These are phyloP conservation scores for Trifolium dubium DNA, from an alignment of 306 rosid genomes.

Conservation along the genomic window DNA sequence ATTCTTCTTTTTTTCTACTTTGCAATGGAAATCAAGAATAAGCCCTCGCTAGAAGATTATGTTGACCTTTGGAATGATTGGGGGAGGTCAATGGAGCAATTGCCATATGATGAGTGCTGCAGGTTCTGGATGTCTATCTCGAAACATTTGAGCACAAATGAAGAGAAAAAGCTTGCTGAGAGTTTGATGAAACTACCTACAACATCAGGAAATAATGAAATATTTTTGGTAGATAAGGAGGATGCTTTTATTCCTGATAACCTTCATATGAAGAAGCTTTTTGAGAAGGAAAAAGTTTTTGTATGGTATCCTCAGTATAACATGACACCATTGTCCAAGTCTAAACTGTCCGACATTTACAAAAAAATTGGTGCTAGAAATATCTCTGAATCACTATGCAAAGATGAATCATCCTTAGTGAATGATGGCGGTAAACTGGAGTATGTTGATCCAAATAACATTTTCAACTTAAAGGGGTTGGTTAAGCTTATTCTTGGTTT, in stretches of 20 bases:
- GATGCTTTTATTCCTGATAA: conserved; percentile 73
- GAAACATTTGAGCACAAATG: conserved; percentile 42
- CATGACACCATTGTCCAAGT: conserved; percentile 43
- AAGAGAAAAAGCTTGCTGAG: conserved; percentile 45
- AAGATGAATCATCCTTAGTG: conserved; percentile 41
- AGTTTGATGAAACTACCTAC: conserved; percentile 64
- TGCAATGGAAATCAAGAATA: conserved; percentile 50
- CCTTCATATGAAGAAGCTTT: conserved; percentile 68
- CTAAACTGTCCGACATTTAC: conserved; percentile 55
- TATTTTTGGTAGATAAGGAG: conserved; percentile 51
- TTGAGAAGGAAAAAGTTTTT: conserved; percentile 53
- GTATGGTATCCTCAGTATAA: conserved; percentile 73
- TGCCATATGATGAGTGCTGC: conserved; percentile 57
- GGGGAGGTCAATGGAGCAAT: conserved; percentile 51
- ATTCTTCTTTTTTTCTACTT: conserved; percentile 55
- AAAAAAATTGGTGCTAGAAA: conserved; percentile 47
- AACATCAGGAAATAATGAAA: conserved; percentile 44
- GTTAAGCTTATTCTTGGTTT: conserved; percentile 70
- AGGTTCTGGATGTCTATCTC: conserved; percentile 71
- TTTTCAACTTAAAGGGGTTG: conserved; percentile 50
- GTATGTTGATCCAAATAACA: conserved; percentile 39
- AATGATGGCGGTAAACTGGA: conserved; percentile 31
- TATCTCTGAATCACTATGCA: conserved; percentile 60
- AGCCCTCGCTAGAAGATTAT: conserved; percentile 65
- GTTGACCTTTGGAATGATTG: conserved; percentile 68